Evolutionary conservation across 305 asterid species (phyloP).

Genomic region (Fraxinus nigra): DNA sequence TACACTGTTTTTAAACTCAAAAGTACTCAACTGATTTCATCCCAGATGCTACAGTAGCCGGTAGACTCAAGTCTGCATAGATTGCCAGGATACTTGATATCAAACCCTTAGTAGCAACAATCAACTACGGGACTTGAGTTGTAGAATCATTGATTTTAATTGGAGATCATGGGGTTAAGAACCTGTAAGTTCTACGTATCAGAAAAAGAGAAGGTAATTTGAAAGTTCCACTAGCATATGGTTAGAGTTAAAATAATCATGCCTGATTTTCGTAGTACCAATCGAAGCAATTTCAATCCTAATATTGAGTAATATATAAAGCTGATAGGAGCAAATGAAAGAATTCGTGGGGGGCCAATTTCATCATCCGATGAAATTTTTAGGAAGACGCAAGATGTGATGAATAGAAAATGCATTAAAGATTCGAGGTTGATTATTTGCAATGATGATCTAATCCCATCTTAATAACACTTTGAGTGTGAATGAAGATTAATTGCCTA

Average conservation of each 20-base stretch:
- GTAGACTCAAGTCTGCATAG: not conserved
- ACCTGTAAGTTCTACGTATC: not conserved
- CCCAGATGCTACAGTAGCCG: not conserved
- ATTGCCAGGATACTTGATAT: not conserved
- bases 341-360: not conserved
- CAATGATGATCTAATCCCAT: not conserved
- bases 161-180: not conserved
- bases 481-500: not conserved
- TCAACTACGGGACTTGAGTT: not conserved
- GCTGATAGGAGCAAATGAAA: not conserved
- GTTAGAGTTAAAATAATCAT: not conserved
- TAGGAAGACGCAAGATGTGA: not conserved
- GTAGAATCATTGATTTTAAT: not conserved
- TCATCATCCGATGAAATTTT: not conserved
- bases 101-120: not conserved
- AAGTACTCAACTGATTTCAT: not conserved
- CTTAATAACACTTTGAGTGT: not conserved
- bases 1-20: not conserved
- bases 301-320: not conserved
- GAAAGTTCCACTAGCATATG: not conserved
- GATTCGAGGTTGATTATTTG: not conserved
- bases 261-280: not conserved
- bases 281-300: not conserved
- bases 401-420: not conserved
- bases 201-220: not conserved